A percentile compares a stretch with the other conserved stretches of the same genome.
phyloP scores from a whole-genome alignment of 768 basidiomycete species.

The Suillus decipiens region DNA sequence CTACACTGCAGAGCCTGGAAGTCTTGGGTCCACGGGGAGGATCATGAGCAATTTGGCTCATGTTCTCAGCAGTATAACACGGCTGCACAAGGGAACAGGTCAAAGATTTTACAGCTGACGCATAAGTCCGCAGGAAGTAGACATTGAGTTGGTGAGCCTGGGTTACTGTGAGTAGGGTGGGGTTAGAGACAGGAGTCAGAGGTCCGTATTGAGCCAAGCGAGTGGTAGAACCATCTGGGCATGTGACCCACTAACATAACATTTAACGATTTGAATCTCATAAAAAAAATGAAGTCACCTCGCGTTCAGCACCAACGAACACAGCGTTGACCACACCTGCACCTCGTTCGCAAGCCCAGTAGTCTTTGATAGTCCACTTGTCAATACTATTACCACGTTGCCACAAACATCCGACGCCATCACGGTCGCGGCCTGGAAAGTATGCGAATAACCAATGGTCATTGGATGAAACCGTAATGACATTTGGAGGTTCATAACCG shows the following conservation, averaged over 20 bases:
- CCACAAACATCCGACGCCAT: conserved; percentile 71
- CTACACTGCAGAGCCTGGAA: conserved; percentile 51
- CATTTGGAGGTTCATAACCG: conserved; percentile 60
- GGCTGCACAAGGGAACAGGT: conserved; percentile 50
- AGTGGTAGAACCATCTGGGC: conserved; percentile 43
- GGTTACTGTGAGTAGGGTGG: conserved; percentile 65
- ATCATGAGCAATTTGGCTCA: conserved; percentile 32
- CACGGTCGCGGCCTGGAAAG: conserved; percentile 58
- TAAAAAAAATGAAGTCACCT: conserved; percentile 42
- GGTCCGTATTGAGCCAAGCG: conserved; percentile 67
- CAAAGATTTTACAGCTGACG: conserved; percentile 45
- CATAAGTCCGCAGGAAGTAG: conserved; percentile 53
- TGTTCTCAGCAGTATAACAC: conserved; percentile 37
- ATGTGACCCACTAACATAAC: conserved; percentile 52
- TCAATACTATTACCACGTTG: conserved; percentile 58
- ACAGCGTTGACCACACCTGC: conserved; percentile 60
- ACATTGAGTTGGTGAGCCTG: conserved; percentile 59
- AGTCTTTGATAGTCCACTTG: conserved; percentile 60
- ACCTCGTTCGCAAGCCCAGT: conserved; percentile 51
- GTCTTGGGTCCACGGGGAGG: conserved; percentile 38
- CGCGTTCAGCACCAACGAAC: conserved; percentile 63
- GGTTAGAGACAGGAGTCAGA: conserved; percentile 48
- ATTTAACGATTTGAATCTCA: conserved; percentile 6
- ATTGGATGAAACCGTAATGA: conserved; percentile 59
- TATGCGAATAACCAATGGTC: conserved; percentile 75